Conservation (phyloP, 768 basidiomycete species). For the Termitomyces sp. region DNA sequence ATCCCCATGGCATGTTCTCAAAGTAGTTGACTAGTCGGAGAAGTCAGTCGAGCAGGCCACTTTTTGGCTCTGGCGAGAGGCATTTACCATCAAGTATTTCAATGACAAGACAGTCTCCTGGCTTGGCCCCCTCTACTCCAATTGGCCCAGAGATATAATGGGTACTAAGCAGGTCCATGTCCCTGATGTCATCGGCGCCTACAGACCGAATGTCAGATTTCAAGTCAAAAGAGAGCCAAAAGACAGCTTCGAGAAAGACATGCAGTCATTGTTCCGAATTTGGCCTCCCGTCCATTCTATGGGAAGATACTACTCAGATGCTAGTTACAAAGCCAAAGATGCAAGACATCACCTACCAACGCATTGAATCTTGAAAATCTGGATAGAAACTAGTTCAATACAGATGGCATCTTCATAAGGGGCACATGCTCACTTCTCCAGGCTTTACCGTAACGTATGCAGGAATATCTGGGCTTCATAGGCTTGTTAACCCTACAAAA, state of each 20-base stretch:
- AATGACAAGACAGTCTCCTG: conserved; percentile 76
- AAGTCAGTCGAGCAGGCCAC: neutral
- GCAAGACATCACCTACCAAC: conserved; percentile 40
- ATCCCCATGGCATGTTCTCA: conserved; percentile 81
- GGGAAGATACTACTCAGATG: neutral
- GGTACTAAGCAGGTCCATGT: conserved; percentile 60
- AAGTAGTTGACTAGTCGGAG: conserved; percentile 51
- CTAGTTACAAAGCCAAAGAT: neutral
- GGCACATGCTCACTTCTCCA: conserved; percentile 39
- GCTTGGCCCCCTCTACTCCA: conserved; percentile 71
- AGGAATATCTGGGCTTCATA: conserved; percentile 57
- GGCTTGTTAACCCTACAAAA: no score
- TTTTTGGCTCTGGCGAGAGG: neutral
- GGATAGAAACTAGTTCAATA: neutral
- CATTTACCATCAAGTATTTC: conserved; percentile 70
- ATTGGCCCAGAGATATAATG: conserved; percentile 80
- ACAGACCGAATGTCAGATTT: neutral
- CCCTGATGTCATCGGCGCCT: conserved; percentile 67
- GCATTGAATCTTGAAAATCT: conserved; percentile 73
- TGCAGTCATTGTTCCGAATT: conserved; percentile 73
- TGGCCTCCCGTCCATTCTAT: conserved; percentile 79
- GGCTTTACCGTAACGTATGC: conserved; percentile 58
- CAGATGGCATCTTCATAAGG: neutral
- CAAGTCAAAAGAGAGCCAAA: neutral
- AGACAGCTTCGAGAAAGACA: conserved; percentile 15